Percentiles rank a stretch among this genome's conserved stretches.
Evolutionary conservation across 106 monocot species (phyloP).

Genomic region (Amphibolis antarctica): DNA sequence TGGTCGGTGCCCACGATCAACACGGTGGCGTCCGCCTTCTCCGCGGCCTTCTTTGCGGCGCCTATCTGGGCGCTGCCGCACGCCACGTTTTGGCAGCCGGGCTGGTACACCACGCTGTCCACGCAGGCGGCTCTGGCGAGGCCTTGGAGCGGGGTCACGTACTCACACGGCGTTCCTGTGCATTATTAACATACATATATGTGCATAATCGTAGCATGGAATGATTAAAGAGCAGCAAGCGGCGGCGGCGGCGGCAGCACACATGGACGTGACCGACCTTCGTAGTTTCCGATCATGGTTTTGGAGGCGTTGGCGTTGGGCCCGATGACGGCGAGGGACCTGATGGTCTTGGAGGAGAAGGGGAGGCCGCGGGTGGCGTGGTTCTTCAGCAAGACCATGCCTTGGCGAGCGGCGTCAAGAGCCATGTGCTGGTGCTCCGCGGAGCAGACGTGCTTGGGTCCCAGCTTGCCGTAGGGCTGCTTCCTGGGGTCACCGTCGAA

Average conservation of each 20-base stretch:
- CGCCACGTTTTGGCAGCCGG: slow-evolving; percentile 48
- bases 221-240: no score
- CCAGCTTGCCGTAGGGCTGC: slow-evolving; percentile 50
- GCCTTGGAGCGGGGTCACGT: slow-evolving; percentile 80
- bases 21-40: slow-evolving; percentile 60
- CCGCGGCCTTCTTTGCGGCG: slow-evolving; percentile 53
- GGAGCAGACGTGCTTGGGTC: slow-evolving; percentile 77
- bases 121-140: slow-evolving; percentile 31
- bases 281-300: slow-evolving; percentile 97
- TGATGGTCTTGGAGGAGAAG: slow-evolving; percentile 30
- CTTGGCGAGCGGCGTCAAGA: slow-evolving; percentile 79
- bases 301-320: slow-evolving; percentile 86
- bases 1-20: slow-evolving; percentile 74
- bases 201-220: no score
- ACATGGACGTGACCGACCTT: slow-evolving; percentile 28
- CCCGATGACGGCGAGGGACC: slow-evolving; percentile 72
- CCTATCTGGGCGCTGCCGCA: slow-evolving; percentile 59
- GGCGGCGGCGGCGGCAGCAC: no score
- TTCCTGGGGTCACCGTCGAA: slow-evolving; percentile 76
- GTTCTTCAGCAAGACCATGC: slow-evolving; percentile 94
- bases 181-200: no score
- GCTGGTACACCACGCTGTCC: slow-evolving; percentile 34
- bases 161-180: slow-evolving; percentile 69
- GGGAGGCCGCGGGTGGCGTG: slow-evolving; percentile 33
- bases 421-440: slow-evolving; percentile 63